Base-by-base conservation (phyloP, 1,284 basidiomycete genomes). In the Rhodotorula sp. region DNA sequence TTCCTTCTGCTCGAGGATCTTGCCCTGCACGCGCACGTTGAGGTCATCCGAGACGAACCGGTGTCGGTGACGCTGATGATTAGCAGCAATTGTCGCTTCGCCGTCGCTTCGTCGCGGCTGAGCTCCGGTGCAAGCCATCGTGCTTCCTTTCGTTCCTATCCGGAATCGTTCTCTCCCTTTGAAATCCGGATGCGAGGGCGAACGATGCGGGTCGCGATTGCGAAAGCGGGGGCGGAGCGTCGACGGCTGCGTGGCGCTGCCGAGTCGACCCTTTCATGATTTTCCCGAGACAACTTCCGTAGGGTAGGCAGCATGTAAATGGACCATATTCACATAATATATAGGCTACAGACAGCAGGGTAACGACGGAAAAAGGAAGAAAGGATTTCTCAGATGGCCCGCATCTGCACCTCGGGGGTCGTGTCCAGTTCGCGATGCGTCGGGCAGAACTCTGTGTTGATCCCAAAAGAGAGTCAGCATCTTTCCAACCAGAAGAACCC, bases 1-100 rank as follows among this genome's bases (percentile, higher is more conserved):
- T 5, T 57, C 47, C 15, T 15, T 23, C 12, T 61, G 26, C 19
- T 7, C n/a, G 47, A 69, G 43, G 48, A 73, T 26, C 1, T 48
- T 34, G 19, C 74, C 74, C 4, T 16, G 12, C 28, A 73, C 31
- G 18, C 54, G 23, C 3, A 76, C 66, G 48, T 68, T 71, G 21
- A 67, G 43, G 64, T 76, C 74, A 5, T 45, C 23, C 21, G 69
- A 67, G 31, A 57, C 45, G 47, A 61, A 67, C 38, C 23, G 58
- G 28, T 38, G 47, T 43, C 43, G 47, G 43, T 43, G 54, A 55
- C 54, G 54, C 54, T 18, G 54, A 5, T 10, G 26, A 21, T 23
- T 26, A 15, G 52, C 52, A 16, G 54, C 54, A 14, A 26, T 28
- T n/a, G n/a, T 31, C n/a, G 23, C 23, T 12, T n/a, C 23, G 54